These are phyloP conservation scores for Aegilops tauschii DNA, from an alignment of 176 grass and related monocot species.

Conservation along the genomic window DNA sequence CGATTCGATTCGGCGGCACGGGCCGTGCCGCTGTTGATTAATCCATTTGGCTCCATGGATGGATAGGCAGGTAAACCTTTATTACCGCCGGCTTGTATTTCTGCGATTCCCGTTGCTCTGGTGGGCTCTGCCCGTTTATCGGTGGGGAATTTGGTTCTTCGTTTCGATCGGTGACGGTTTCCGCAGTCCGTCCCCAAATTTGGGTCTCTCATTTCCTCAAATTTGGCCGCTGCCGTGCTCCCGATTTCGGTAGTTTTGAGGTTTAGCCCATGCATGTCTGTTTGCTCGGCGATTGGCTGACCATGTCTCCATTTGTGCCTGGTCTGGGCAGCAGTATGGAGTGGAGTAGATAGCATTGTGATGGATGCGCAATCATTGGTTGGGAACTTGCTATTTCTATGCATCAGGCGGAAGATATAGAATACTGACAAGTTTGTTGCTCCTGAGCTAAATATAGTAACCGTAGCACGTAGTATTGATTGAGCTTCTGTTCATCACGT, in stretches of 20 bases:
- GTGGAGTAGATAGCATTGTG: not conserved
- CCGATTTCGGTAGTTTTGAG: not conserved
- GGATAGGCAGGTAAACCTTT: constrained; percentile 1
- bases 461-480: not conserved
- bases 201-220: not conserved
- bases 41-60: constrained; percentile 8
- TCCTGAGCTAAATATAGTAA: constrained; percentile 22
- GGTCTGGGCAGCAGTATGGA: not conserved
- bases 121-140: not conserved
- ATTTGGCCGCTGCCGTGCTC: not conserved
- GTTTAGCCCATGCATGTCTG: not conserved
- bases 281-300: not conserved
- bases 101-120: not conserved
- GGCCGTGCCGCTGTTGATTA: constrained; percentile 23
- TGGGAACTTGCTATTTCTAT: constrained; percentile 11
- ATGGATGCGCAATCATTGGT: not conserved
- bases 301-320: not conserved
- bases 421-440: not conserved
- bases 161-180: constrained; percentile 6
- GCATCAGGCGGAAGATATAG: constrained; percentile 9
- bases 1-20: not conserved
- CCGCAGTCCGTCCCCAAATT: not conserved
- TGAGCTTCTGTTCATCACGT: not conserved
- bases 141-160: not conserved
- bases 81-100: not conserved